A percentile compares a stretch with the other conserved stretches of the same genome.
Evolutionary conservation across 1,284 basidiomycete genomes (phyloP).

Genomic region (Marasmius fiardii): DNA sequence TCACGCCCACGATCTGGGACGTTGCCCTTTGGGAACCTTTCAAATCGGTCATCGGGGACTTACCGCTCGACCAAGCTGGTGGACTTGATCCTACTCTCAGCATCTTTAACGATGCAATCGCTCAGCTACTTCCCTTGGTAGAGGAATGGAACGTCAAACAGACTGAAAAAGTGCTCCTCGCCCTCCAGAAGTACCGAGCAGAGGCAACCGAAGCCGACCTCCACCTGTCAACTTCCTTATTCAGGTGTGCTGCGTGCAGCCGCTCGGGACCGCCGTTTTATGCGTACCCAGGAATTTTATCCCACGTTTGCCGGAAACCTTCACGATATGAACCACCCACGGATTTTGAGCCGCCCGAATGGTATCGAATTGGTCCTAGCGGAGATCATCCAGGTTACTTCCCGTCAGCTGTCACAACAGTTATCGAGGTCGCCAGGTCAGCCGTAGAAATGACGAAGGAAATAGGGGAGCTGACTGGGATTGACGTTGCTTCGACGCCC

Average conservation of each 20-base stretch:
- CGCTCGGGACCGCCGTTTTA: conserved; percentile 74
- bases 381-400: too few species aligned
- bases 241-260: conserved; percentile 55
- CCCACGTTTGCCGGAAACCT: background rate
- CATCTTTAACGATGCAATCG: background rate
- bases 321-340: too few species aligned
- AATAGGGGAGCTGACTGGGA: too few species aligned
- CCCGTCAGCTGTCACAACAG: too few species aligned
- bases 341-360: too few species aligned
- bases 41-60: background rate
- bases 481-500: too few species aligned
- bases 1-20: background rate
- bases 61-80: background rate
- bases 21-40: background rate
- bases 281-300: background rate
- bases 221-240: background rate
- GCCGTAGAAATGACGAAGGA: too few species aligned
- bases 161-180: background rate
- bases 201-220: conserved; percentile 1
- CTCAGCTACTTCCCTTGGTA: background rate
- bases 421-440: too few species aligned
- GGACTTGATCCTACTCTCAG: background rate
- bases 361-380: too few species aligned
- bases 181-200: background rate
- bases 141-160: background rate